Percentiles rank a stretch among this genome's conserved stretches.
phyloP scores from a whole-genome alignment of 116 monocot species.

The Thalassia testudinum region DNA sequence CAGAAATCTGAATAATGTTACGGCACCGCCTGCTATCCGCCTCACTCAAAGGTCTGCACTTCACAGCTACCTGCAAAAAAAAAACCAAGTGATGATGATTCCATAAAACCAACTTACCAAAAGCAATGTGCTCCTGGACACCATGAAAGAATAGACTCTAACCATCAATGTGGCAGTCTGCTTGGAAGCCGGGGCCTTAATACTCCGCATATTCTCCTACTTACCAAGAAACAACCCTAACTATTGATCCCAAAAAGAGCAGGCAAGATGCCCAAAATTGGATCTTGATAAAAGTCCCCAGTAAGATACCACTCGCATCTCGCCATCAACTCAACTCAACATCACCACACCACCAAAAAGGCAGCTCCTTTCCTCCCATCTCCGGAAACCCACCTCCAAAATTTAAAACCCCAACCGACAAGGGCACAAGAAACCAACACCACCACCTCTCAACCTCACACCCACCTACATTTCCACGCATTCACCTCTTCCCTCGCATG shows the following conservation, averaged over 20 bases:
- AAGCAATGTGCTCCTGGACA: too few relatives aligned
- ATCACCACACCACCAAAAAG: neutral
- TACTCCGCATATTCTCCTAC: constrained; percentile 40
- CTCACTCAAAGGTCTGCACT: constrained; percentile 73
- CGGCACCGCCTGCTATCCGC: constrained; percentile 38
- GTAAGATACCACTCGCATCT: neutral
- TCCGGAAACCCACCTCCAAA: too few relatives aligned
- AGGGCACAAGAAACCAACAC: too few relatives aligned
- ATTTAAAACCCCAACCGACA: too few relatives aligned
- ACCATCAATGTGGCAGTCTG: constrained; percentile 83
- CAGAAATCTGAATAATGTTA: constrained; percentile 76
- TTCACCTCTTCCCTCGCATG: too few relatives aligned
- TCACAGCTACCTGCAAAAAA: constrained; percentile 74
- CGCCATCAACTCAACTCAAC: neutral
- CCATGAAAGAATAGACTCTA: neutral
- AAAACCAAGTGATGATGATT: neutral
- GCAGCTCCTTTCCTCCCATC: too few relatives aligned
- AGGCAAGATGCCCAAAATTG: too few relatives aligned
- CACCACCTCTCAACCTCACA: too few relatives aligned
- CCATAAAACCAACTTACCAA: neutral
- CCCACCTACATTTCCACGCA: too few relatives aligned
- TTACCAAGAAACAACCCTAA: too few relatives aligned
- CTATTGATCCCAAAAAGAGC: too few relatives aligned
- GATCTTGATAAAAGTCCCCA: neutral
- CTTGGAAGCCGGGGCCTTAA: constrained; percentile 78